These are phyloP conservation scores for Cryptococcus sp. DNA, from an alignment of 1,284 basidiomycete genomes.

Conservation along the genomic window DNA sequence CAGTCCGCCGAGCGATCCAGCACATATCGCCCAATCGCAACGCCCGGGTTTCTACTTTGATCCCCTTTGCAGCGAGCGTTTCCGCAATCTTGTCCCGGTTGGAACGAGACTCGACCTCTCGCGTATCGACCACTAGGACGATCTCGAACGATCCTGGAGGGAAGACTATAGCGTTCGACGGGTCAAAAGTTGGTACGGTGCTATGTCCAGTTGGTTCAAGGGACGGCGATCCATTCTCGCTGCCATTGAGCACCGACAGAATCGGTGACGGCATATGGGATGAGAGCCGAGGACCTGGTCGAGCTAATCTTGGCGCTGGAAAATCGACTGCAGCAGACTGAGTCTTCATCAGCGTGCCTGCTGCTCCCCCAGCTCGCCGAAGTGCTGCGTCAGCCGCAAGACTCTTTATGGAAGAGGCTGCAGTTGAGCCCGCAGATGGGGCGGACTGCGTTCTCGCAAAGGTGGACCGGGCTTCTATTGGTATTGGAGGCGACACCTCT, in stretches of 20 bases:
- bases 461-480: background rate
- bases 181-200: slow-evolving; percentile 31
- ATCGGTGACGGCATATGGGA: slow-evolving; percentile 32
- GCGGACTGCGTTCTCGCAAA: slow-evolving; percentile 18
- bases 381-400: slow-evolving; percentile 20
- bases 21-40: slow-evolving; percentile 60
- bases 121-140: slow-evolving; percentile 58
- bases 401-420: slow-evolving; percentile 7
- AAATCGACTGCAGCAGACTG: slow-evolving; percentile 8
- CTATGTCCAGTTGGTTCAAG: background rate
- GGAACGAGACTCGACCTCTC: slow-evolving; percentile 56
- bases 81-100: slow-evolving; percentile 51
- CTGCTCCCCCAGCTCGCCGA: slow-evolving; percentile 5
- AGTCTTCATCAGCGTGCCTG: background rate
- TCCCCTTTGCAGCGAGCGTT: slow-evolving; percentile 45
- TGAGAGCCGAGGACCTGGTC: slow-evolving; percentile 32
- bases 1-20: slow-evolving; percentile 58
- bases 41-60: slow-evolving; percentile 56
- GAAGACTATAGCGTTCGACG: slow-evolving; percentile 52
- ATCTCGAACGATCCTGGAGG: slow-evolving; percentile 58
- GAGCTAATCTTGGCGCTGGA: background rate
- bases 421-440: background rate
- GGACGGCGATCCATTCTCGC: slow-evolving; percentile 10
- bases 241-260: slow-evolving; percentile 17
- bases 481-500: background rate